Evolutionary conservation across 2,329 filamentous ascomycete species (phyloP), one percentile per base, ranked within the genome.

Genomic region (Cladosporium sp.): DNA sequence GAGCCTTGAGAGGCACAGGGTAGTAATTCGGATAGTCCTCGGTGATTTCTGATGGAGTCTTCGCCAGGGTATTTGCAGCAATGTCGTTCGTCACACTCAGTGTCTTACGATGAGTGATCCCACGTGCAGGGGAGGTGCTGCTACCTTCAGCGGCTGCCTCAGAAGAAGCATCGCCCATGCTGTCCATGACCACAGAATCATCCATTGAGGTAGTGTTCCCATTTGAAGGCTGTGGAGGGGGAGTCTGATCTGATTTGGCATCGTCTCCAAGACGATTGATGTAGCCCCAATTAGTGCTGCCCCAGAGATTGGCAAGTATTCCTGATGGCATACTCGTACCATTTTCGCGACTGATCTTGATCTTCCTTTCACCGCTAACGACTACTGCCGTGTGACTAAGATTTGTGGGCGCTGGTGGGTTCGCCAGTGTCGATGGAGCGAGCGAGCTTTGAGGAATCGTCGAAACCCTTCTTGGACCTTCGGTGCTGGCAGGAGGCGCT

Each of bases 261-360:
- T 82, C 80, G 45, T 83, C 81, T 19, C 77, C 82, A 35, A 88
- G 70, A 34, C 80, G 79, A 63, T 88, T 87, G 58, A 88, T 75
- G 62, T 83, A 83, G 13, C 84, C 84, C 90, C 91, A 96, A 47
- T 91, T 87, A 57, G 85, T 88, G 67, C 87, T 95, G 50, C 93
- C 93, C 93, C 93, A 97, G 57, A 95, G 83, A 70, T 97, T 97
- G 32, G 92, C 92, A 78, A 96, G 84, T 60, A 97, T 85, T 13
- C 90, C 91, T 50, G 89, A 89, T 1, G 92, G 90, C 74, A 96
- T 84, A 40, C 88, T 84, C n/a, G 81, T 81, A 47, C 79, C 83
- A 65, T 85, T 82, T 59, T 77, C 77, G 49, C 76, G 74, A n/a
- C 85, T 85, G 24, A 64, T 62, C 3, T 81, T 82, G 57, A 91